Conservation (phyloP, 1,284 basidiomycete genomes). For the Austroboletus niveus region DNA sequence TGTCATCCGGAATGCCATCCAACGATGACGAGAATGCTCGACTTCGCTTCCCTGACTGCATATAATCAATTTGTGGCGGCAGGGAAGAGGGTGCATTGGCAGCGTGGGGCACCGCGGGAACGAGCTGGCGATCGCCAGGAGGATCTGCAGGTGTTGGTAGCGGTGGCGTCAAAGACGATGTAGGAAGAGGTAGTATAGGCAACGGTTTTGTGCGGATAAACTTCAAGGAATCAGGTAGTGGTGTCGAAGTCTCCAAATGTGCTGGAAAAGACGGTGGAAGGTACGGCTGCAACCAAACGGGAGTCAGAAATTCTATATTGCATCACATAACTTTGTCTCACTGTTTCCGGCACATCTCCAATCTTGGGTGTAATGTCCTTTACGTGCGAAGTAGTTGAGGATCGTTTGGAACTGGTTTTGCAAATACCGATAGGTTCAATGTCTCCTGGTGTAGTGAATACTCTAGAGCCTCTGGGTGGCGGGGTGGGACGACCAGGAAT, state of each 20-base stretch:
- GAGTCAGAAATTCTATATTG: slow-evolving; percentile 10
- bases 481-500: slow-evolving; percentile 5
- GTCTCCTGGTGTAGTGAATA: background rate
- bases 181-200: slow-evolving; percentile 24
- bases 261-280: slow-evolving; percentile 33
- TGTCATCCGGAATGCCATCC: slow-evolving; percentile 1
- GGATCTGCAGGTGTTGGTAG: slow-evolving; percentile 12
- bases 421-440: background rate
- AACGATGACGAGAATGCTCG: slow-evolving; percentile 8
- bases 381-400: slow-evolving; percentile 1
- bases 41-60: slow-evolving; percentile 19
- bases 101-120: slow-evolving; percentile 5
- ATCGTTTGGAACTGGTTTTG: background rate
- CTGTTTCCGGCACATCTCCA: slow-evolving; percentile 29
- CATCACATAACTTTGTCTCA: slow-evolving; percentile 16
- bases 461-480: slow-evolving; percentile 3
- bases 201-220: slow-evolving; percentile 26
- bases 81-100: slow-evolving; percentile 11
- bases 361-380: slow-evolving; percentile 21
- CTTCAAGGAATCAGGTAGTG: slow-evolving; percentile 14
- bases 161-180: slow-evolving; percentile 19
- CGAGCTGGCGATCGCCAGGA: slow-evolving; percentile 9
- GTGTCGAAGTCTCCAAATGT: slow-evolving; percentile 30
- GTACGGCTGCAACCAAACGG: slow-evolving; percentile 22
- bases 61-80: slow-evolving; percentile 8